Percentiles rank a stretch among this genome's conserved stretches.
These are phyloP conservation scores for Graphiopsis chlorocephala DNA, from an alignment of 2,329 filamentous ascomycete genomes.

Conservation along the genomic window DNA sequence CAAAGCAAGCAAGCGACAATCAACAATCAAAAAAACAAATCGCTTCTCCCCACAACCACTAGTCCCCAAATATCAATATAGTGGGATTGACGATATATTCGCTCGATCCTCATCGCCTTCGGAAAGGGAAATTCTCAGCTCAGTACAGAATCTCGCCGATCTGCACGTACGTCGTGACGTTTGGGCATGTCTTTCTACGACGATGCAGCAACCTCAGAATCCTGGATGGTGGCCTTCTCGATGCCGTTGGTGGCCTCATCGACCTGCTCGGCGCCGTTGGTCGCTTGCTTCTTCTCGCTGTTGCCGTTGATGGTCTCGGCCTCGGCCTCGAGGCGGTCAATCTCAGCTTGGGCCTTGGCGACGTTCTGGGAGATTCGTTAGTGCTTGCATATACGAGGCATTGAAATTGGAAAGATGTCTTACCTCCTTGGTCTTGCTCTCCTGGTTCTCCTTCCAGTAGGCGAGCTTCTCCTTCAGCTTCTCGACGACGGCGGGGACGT, in stretches of 20 bases:
- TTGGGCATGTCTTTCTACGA: constrained; percentile 11
- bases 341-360: constrained; percentile 92
- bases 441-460: constrained; percentile 88
- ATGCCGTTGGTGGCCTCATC: constrained; percentile 60
- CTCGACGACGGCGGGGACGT: constrained; percentile 75
- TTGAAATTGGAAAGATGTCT: constrained; percentile 39
- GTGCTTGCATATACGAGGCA: background rate
- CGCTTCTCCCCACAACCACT: background rate
- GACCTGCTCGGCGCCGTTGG: constrained; percentile 57
- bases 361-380: constrained; percentile 67
- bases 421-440: constrained; percentile 85
- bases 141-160: background rate
- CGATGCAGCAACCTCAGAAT: constrained; percentile 31
- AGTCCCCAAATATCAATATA: background rate
- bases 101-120: background rate
- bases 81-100: background rate
- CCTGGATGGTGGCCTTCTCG: constrained; percentile 60
- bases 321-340: constrained; percentile 77
- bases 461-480: constrained; percentile 90
- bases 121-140: background rate
- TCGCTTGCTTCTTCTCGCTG: constrained; percentile 52
- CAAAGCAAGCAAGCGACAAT: background rate
- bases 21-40: background rate
- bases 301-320: constrained; percentile 55
- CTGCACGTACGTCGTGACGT: background rate